Base-by-base conservation (phyloP, 352 stramenopile genomes). In the Thalassiosira pacifica region DNA sequence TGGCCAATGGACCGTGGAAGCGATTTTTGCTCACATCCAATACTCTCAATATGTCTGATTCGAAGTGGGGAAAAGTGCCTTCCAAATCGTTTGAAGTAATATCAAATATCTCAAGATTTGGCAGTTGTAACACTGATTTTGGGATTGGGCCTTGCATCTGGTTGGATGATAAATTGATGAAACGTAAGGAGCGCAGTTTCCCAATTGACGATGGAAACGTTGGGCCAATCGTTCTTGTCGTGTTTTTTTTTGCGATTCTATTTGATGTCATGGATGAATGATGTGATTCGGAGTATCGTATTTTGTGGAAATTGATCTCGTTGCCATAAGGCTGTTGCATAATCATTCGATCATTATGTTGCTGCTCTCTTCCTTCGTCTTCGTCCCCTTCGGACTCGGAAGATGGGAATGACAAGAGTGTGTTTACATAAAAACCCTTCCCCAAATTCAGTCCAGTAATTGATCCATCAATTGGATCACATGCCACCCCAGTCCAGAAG, bases 21-120 rank as follows among this genome's bases (percentile, higher is more conserved):
- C 66, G n/a, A 81, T 90, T 90, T 16, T 90, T 77, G 11, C 69
- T 77, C 16, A 88, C 71, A 63, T 83, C 70, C 10, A 90, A 72
- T 29, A 77, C 48, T 52, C 59, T 27, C 31, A 90, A 31, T 37
- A 64, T 34, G 13, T 70, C 61, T 29, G 84, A 88, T 63, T 64
- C 32, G 22, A 87, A 75, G 55, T 78, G 24, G 32, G 87, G 87
- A 64, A 92, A 86, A 11, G 26, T 75, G 8, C 87, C 87, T 27
- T 63, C 79, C 31, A 92, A 57, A 69, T 88, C 45, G 66, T 92
- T 92, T 11, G 66, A 60, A n/a, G 42, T 72, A 37, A 92, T 57
- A 59, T 92, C 87, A 67, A 92, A 64, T 66, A 76, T 78, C 73
- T 83, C 68, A 34, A 92, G 79, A 59, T 83, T 72, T 42, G 83